phyloP scores from a whole-genome alignment of 78 protist species.

The Dictyostelium brefeldianum region DNA sequence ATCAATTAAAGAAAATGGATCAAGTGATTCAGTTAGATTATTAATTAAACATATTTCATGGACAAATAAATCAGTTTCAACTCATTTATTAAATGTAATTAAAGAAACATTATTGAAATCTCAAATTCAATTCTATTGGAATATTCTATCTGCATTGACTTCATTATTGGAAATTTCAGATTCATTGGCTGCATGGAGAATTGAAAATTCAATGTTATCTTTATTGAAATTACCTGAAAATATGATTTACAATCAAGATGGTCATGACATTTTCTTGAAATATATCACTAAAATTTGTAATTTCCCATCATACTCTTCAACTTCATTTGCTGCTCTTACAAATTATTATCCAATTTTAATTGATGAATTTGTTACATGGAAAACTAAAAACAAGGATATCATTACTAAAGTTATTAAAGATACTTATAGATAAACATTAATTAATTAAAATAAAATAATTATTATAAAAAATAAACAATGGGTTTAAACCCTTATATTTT shows the following conservation, averaged over 20 bases:
- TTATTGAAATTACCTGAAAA: slow-evolving; percentile 33
- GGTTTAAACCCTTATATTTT: too few relatives aligned
- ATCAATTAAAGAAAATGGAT: slow-evolving; percentile 72
- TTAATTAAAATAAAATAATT: too few relatives aligned
- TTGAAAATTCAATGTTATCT: slow-evolving; percentile 46
- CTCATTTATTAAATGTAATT: slow-evolving; percentile 36
- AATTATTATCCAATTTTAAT: slow-evolving; percentile 3
- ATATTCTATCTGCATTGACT: background rate
- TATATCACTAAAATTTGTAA: slow-evolving; percentile 19
- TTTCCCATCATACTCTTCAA: background rate
- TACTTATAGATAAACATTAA: background rate
- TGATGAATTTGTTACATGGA: slow-evolving; percentile 44
- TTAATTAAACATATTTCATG: slow-evolving; percentile 50
- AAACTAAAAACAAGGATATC: slow-evolving; percentile 29
- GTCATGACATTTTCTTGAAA: slow-evolving; percentile 18
- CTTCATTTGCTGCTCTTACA: background rate
- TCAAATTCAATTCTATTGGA: slow-evolving; percentile 15
- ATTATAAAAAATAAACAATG: too few relatives aligned
- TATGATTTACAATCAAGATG: slow-evolving; percentile 41
- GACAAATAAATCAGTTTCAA: slow-evolving; percentile 32
- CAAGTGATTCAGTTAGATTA: slow-evolving; percentile 17
- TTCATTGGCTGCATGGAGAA: slow-evolving; percentile 41
- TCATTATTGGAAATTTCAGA: slow-evolving; percentile 42
- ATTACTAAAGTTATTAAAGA: slow-evolving; percentile 45
- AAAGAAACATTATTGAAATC: slow-evolving; percentile 49